Conservation (phyloP, 2,329 filamentous ascomycete species). For the Aspergillus quadrilineatus region DNA sequence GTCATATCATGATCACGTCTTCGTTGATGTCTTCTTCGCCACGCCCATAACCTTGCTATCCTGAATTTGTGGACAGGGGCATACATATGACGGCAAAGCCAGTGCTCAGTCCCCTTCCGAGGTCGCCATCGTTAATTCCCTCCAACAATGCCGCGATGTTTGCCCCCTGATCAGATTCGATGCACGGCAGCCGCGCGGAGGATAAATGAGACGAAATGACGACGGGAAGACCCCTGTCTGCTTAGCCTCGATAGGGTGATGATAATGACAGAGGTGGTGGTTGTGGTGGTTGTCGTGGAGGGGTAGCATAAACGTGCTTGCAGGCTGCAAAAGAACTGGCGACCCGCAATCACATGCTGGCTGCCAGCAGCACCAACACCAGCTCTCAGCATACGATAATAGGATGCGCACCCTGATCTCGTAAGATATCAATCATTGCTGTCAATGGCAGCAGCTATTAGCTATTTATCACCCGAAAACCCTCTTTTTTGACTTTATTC, state of each 20-base stretch:
- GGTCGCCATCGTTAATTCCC: constrained; percentile 1
- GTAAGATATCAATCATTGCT: constrained; percentile 6
- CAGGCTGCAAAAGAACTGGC: constrained; percentile 10
- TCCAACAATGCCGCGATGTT: constrained; percentile 10
- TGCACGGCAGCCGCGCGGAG: constrained; percentile 13
- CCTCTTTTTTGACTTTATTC: constrained; percentile 13
- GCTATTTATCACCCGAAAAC: constrained; percentile 7
- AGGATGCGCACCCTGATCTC: background rate
- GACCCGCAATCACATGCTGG: constrained; percentile 27
- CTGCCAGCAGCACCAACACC: constrained; percentile 16
- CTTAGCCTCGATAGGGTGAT: constrained; percentile 6
- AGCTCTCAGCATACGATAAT: constrained; percentile 13
- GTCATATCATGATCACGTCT: constrained; percentile 4
- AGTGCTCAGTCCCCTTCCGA: constrained; percentile 12
- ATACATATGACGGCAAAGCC: constrained; percentile 4
- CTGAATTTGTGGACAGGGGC: background rate
- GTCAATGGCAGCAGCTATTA: constrained; percentile 12
- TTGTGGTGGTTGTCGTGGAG: background rate
- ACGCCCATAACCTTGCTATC: constrained; percentile 14
- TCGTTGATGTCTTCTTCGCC: constrained; percentile 8
- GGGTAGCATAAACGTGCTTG: constrained; percentile 7
- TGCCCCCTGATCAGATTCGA: constrained; percentile 17
- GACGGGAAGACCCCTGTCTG: constrained; percentile 3
- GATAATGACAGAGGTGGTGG: background rate
- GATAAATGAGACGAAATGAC: constrained; percentile 10